Percentiles rank a stretch among this genome's conserved stretches.
Conservation (phyloP, 2,329 filamentous ascomycete genomes). For the Calycina herbarum region DNA sequence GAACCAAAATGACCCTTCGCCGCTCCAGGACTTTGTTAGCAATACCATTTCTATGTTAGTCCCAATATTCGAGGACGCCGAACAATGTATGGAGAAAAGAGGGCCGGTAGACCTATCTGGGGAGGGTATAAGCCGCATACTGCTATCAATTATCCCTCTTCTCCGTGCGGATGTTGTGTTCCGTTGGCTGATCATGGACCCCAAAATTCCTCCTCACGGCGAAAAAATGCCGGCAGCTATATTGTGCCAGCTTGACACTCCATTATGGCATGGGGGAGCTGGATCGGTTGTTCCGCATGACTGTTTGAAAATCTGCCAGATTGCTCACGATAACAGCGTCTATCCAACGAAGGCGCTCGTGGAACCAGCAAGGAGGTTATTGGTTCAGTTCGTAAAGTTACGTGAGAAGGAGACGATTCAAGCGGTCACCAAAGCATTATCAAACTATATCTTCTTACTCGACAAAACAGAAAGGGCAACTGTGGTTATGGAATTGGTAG, state of each 20-base stretch:
- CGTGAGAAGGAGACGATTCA: constrained; percentile 52
- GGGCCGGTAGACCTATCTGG: constrained; percentile 60
- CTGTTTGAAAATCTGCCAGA: not conserved
- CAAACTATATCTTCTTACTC: constrained; percentile 51
- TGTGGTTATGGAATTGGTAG: constrained; percentile 49
- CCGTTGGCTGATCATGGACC: constrained; percentile 2
- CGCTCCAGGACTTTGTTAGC: not conserved
- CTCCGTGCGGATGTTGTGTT: constrained; percentile 14
- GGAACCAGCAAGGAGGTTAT: constrained; percentile 4
- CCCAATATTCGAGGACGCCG: not conserved
- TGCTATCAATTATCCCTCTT: constrained; percentile 53
- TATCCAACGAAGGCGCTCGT: not conserved
- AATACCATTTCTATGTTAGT: not conserved
- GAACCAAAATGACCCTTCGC: not conserved
- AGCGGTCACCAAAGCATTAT: constrained; percentile 51
- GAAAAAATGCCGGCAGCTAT: not conserved
- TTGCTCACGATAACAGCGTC: not conserved
- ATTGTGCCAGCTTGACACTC: not conserved
- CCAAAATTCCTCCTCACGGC: not conserved
- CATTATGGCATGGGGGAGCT: not conserved
- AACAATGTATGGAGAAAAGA: constrained; percentile 1
- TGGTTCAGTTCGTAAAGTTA: constrained; percentile 48
- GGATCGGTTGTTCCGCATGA: not conserved
- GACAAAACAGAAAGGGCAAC: constrained; percentile 38
- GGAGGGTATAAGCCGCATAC: constrained; percentile 59